Evolutionary conservation across 495 filamentous ascomycete species (phyloP), one percentile per base, ranked within the genome.

Genomic region (Symbiotaphrina buchneri): DNA sequence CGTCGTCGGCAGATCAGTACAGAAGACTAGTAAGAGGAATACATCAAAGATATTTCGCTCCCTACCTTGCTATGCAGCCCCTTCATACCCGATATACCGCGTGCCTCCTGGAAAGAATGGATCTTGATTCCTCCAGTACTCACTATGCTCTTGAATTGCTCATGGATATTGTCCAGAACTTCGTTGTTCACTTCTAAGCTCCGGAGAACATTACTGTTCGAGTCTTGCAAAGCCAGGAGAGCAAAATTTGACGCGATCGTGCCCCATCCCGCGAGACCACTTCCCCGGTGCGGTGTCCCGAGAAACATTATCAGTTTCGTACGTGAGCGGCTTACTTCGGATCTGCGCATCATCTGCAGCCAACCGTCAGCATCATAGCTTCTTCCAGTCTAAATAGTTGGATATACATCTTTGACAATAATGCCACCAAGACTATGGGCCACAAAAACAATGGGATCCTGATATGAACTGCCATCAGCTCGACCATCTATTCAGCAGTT

Each of bases 61-160:
- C n/a, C n/a, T 30, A 49, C 51, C 46, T 53, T 55, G 28, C 33
- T 39, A 20, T 46, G 16, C 18, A 52, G 29, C 6, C 53, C 52
- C 32, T 46, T 49, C 30, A 56, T 38, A 10, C 53, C 52, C 10
- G 46, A 43, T 7, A 55, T 47, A 13, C 47, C 47, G 22, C 32
- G 40, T 21, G 41, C 47, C 35, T 58, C 54, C 26, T 55, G 45
- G 34, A 58, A 58, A 13, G 49, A 58, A 43, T 55, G 51, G 28
- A 58, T 46, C 26, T 36, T 38, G 10, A 56, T 50, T n/a, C 29
- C 16, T 11, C 23, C 23, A 11, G 42, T 18, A 16, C 28, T 25
- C 28, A 46, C 37, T 3, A 44, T 42, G 5, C 14, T 36, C 28
- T 41, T 40, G 34, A 56, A 56, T 22, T 44, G 34, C 11, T 49